Conservation (phyloP, 805 yeast genomes). For the Starmera dryadoides region DNA sequence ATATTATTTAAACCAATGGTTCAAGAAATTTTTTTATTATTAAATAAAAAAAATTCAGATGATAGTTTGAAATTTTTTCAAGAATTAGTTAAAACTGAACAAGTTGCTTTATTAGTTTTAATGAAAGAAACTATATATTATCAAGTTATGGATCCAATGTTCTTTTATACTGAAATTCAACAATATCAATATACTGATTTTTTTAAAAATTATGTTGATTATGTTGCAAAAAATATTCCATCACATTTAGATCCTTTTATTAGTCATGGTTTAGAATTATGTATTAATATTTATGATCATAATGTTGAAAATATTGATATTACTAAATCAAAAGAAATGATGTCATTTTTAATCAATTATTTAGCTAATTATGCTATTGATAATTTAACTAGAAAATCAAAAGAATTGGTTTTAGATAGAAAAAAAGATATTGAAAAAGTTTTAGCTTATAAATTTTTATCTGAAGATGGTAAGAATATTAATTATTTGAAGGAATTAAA, state of each 20-base stretch:
- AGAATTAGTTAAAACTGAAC: not conserved
- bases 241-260: not conserved
- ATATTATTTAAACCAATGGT: not conserved
- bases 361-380: not conserved
- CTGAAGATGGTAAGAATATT: not conserved
- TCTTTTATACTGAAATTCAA: not conserved
- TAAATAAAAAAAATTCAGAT: not conserved
- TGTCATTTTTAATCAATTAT: slow-evolving; percentile 5
- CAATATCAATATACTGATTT: not conserved
- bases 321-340: slow-evolving; percentile 3
- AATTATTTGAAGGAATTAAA: not conserved
- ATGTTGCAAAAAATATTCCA: not conserved
- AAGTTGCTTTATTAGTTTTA: not conserved
- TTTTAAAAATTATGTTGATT: not conserved
- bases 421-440: not conserved
- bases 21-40: not conserved
- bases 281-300: not conserved
- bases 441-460: not conserved
- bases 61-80: not conserved
- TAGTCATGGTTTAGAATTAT: not conserved
- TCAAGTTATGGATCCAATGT: not conserved
- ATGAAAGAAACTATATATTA: not conserved
- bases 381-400: not conserved
- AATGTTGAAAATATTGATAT: not conserved
- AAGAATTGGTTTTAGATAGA: not conserved